These are phyloP conservation scores for Coniophora puteana DNA, from an alignment of 1,284 basidiomycete genomes.

Conservation along the genomic window DNA sequence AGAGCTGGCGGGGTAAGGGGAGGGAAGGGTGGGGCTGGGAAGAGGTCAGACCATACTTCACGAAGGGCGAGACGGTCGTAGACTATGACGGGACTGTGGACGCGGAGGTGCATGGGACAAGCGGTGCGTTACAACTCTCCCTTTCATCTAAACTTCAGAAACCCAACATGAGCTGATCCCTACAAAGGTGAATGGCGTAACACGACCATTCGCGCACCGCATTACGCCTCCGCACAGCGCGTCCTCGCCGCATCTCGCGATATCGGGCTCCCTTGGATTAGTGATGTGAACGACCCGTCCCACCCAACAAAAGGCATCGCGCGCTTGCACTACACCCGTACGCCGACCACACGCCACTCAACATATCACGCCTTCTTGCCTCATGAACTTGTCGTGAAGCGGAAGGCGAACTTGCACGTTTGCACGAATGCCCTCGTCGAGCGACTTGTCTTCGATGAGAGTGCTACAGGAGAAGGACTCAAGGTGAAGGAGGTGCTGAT, in stretches of 20 bases:
- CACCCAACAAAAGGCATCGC: slow-evolving; percentile 19
- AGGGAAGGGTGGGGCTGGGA: slow-evolving; percentile 34
- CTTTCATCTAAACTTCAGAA: too few relatives aligned
- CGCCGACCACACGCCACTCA: slow-evolving; percentile 20
- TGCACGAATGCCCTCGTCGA: slow-evolving; percentile 23
- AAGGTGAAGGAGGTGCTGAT: slow-evolving; percentile 8
- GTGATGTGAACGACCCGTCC: slow-evolving; percentile 25
- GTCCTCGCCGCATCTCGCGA: too few relatives aligned
- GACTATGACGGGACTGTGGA: too few relatives aligned
- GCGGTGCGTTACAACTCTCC: too few relatives aligned
- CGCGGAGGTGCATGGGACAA: too few relatives aligned
- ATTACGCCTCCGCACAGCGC: too few relatives aligned
- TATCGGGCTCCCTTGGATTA: slow-evolving; percentile 19
- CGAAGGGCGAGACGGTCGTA: slow-evolving; percentile 31
- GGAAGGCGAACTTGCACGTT: slow-evolving; percentile 20
- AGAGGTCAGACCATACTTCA: slow-evolving; percentile 35
- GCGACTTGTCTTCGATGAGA: slow-evolving; percentile 10
- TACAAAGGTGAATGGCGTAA: not conserved
- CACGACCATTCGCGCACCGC: too few relatives aligned
- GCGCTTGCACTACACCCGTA: slow-evolving; percentile 21
- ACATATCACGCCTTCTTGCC: slow-evolving; percentile 28
- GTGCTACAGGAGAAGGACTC: not conserved
- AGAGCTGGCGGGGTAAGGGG: slow-evolving; percentile 32
- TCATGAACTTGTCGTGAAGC: slow-evolving; percentile 11
- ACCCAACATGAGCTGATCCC: too few relatives aligned